phyloP scores from a whole-genome alignment of 177 flowering plant genomes.

The Vitis hybrid region DNA sequence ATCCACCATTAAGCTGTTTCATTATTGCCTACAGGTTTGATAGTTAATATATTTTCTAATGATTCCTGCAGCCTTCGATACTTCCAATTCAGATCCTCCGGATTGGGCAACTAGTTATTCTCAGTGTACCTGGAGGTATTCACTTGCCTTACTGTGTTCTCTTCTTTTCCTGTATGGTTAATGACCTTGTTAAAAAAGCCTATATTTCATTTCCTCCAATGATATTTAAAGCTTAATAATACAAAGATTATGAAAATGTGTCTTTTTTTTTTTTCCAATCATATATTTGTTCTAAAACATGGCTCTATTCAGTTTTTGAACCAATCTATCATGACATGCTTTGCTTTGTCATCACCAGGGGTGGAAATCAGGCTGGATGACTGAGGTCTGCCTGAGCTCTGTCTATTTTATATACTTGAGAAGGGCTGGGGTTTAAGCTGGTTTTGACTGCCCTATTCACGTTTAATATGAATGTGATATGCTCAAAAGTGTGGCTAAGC shows the following conservation, averaged over 20 bases:
- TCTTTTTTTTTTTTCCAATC: no score
- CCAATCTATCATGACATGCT: neutral
- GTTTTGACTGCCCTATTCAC: neutral
- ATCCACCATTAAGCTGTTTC: no score
- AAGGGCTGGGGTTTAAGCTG: neutral
- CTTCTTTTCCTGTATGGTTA: neutral
- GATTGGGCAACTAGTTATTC: constrained; percentile 91
- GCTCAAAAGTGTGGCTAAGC: no score
- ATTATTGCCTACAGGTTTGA: neutral
- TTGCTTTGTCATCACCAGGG: neutral
- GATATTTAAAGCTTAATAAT: no score
- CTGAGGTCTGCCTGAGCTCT: neutral
- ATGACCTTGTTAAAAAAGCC: neutral
- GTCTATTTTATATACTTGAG: no score
- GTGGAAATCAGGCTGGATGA: neutral
- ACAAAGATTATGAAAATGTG: no score
- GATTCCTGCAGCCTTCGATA: constrained; percentile 81
- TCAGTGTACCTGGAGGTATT: constrained; percentile 96
- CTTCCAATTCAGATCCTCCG: constrained; percentile 94
- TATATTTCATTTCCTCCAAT: no score
- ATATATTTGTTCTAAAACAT: neutral
- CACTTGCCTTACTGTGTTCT: constrained; percentile 7
- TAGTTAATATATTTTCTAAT: constrained; percentile 5
- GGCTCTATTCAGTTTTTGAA: neutral
- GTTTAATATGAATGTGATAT: no score